Percentiles rank a stretch among this genome's conserved stretches.
Evolutionary conservation across 2,329 filamentous ascomycete genomes (phyloP).

Genomic region (Catunica adiposa): DNA sequence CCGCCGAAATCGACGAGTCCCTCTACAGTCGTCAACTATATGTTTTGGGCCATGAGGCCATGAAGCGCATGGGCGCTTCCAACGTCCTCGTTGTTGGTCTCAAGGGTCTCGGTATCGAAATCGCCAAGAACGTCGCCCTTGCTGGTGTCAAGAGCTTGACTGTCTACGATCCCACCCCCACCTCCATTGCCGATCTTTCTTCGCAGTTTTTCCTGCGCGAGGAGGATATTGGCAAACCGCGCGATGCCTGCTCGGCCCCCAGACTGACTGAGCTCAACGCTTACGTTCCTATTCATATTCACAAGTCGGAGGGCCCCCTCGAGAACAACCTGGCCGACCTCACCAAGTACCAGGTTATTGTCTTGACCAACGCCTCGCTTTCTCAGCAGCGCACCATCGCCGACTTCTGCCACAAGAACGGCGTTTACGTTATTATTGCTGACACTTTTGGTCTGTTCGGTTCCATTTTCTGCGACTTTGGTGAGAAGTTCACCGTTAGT

Average conservation of each 20-base stretch:
- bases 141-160: constrained; percentile 96
- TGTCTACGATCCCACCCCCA: constrained; percentile 74
- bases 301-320: constrained; percentile 45
- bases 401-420: constrained; percentile 87
- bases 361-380: constrained; percentile 71
- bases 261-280: constrained; percentile 88
- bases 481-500: constrained; percentile 77
- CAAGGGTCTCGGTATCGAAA: constrained; percentile 89
- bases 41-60: constrained; percentile 60
- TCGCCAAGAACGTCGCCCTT: constrained; percentile 96
- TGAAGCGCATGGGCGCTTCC: constrained; percentile 97
- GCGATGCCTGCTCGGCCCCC: constrained; percentile 72
- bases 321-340: constrained; percentile 63
- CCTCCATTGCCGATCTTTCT: constrained; percentile 74
- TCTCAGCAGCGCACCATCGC: constrained; percentile 68
- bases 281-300: constrained; percentile 79
- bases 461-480: constrained; percentile 93
- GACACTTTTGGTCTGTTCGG: constrained; percentile 92
- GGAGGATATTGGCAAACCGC: constrained; percentile 79
- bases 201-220: constrained; percentile 91
- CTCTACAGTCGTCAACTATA: constrained; percentile 62
- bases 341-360: constrained; percentile 82
- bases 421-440: constrained; percentile 74
- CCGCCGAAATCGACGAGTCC: constrained; percentile 51
- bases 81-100: constrained; percentile 85